Conservation (phyloP, 148 eudicot genomes). For the Rhododendron mucronatum region DNA sequence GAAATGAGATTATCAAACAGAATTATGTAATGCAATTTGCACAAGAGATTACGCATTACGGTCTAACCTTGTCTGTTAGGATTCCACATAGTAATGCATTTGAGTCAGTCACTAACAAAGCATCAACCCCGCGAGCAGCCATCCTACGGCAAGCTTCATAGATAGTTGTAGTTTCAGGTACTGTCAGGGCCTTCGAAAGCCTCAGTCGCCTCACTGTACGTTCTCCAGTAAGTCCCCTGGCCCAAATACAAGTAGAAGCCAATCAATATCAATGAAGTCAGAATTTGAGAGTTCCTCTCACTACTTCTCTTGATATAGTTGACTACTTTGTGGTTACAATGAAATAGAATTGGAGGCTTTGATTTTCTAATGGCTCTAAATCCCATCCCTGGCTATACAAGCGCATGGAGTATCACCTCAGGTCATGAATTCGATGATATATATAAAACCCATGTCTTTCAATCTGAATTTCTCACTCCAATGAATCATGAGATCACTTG, state of each 20-base stretch:
- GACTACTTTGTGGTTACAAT: background rate
- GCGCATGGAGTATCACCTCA: background rate
- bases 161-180: slow-evolving; percentile 82
- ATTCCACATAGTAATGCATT: slow-evolving; percentile 94
- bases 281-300: background rate
- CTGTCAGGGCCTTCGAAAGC: slow-evolving; percentile 88
- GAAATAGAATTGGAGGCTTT: background rate
- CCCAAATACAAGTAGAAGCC: slow-evolving; percentile 2
- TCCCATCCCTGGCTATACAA: background rate
- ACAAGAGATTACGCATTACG: background rate
- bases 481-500: background rate
- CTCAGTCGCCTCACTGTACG: slow-evolving; percentile 86
- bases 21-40: background rate
- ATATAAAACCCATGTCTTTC: background rate
- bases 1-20: background rate
- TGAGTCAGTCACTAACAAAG: slow-evolving; percentile 87
- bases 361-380: background rate
- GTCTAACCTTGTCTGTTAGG: slow-evolving; percentile 81
- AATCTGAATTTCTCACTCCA: background rate
- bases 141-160: slow-evolving; percentile 86
- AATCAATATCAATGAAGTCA: background rate
- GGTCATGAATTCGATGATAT: background rate
- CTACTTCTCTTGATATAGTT: background rate
- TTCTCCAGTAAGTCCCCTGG: slow-evolving; percentile 82
- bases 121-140: slow-evolving; percentile 93